Conservation (phyloP, 257 asterid genomes). For the Catharanthus roseus region DNA sequence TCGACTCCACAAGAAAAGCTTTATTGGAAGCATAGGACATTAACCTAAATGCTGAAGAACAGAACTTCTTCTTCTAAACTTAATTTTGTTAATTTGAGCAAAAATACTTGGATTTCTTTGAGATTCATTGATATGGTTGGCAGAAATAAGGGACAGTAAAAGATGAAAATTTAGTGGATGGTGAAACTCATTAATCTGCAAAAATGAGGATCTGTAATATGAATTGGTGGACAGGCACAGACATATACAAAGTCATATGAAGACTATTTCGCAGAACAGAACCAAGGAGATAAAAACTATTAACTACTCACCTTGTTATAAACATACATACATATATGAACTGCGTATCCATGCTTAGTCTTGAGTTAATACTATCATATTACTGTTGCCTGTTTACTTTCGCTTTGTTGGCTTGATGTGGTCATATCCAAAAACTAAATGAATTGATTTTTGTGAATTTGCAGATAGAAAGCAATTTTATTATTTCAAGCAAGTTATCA, state of each 20-base stretch:
- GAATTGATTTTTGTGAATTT: slow-evolving; percentile 20
- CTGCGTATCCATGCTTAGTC: not conserved
- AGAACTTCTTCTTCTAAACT: too few relatives aligned
- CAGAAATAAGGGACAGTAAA: not conserved
- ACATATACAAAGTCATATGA: not conserved
- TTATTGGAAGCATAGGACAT: too few relatives aligned
- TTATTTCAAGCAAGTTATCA: slow-evolving; percentile 50
- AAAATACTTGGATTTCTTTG: not conserved
- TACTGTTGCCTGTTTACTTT: not conserved
- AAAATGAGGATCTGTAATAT: not conserved
- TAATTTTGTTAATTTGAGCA: too few relatives aligned
- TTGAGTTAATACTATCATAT: not conserved
- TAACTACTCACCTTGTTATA: too few relatives aligned
- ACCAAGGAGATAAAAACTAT: too few relatives aligned
- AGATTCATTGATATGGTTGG: not conserved
- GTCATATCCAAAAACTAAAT: not conserved
- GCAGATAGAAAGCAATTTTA: slow-evolving; percentile 81
- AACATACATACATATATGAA: too few relatives aligned
- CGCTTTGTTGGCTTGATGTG: not conserved
- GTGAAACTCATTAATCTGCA: not conserved
- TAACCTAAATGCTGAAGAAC: too few relatives aligned
- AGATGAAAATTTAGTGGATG: not conserved
- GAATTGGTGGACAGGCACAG: not conserved
- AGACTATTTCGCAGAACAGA: too few relatives aligned
- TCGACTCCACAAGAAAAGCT: too few relatives aligned